phyloP scores from a whole-genome alignment of 208 protist genomes.

The Crithidia thermophila region DNA sequence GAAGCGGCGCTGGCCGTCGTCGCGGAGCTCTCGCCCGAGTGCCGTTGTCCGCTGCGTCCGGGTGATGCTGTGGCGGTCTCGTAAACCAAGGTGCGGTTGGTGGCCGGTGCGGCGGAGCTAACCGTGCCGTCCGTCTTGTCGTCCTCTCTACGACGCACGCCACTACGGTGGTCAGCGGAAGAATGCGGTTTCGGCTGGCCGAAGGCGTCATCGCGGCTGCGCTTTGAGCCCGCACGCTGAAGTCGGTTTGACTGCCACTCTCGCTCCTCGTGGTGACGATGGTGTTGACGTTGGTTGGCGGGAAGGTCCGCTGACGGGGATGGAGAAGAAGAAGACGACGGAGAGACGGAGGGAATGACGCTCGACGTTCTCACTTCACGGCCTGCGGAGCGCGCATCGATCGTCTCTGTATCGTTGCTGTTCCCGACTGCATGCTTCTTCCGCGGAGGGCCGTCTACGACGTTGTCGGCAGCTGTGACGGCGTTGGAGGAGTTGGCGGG shows the following conservation, averaged over 20 bases:
- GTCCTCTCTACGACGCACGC: not conserved
- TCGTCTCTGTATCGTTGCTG: not conserved
- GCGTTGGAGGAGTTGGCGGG: not conserved
- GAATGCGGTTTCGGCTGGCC: not conserved
- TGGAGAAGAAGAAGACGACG: slow-evolving; percentile 8
- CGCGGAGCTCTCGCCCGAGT: not conserved
- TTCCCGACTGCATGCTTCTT: slow-evolving; percentile 12
- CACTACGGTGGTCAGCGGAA: not conserved
- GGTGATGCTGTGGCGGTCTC: not conserved
- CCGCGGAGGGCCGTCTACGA: not conserved
- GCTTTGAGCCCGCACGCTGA: slow-evolving; percentile 9
- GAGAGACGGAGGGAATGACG: not conserved
- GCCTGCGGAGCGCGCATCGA: not conserved
- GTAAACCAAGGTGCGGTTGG: slow-evolving; percentile 21
- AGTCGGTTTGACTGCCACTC: too few relatives aligned
- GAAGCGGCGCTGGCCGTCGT: not conserved
- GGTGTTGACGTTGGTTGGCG: too few relatives aligned
- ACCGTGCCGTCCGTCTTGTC: not conserved
- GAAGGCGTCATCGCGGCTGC: not conserved
- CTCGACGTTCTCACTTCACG: not conserved
- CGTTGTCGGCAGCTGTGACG: not conserved
- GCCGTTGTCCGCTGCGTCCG: too few relatives aligned
- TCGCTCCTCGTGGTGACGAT: too few relatives aligned
- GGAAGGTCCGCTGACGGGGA: too few relatives aligned
- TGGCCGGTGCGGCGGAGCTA: not conserved